A percentile compares a stretch with the other conserved stretches of the same genome.
Conservation (phyloP, 1,284 basidiomycete genomes). For the Albatrellus sp. region DNA sequence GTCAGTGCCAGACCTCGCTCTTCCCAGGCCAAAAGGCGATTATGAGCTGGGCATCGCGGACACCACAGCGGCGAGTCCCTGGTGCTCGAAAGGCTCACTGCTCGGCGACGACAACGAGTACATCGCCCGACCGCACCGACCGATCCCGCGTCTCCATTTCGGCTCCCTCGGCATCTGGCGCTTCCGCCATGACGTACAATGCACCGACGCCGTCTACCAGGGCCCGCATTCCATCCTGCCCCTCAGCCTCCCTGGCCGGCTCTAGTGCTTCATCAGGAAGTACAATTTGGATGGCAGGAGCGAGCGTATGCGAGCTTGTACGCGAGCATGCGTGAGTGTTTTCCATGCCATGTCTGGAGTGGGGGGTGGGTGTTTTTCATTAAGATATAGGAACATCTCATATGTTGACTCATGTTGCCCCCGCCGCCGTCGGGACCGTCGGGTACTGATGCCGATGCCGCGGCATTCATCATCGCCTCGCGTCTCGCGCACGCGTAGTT, state of each 20-base stretch:
- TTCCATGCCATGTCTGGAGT: too few relatives aligned
- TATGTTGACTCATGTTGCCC: too few relatives aligned
- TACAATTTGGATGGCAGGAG: too few relatives aligned
- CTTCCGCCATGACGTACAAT: slow-evolving; percentile 2
- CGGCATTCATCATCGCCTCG: slow-evolving; percentile 3
- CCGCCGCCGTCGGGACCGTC: slow-evolving; percentile 1
- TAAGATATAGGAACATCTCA: too few relatives aligned
- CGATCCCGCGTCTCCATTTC: slow-evolving; percentile 3
- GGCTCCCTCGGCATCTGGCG: slow-evolving; percentile 3
- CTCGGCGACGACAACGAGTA: neutral
- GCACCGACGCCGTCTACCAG: neutral
- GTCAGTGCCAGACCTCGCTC: neutral
- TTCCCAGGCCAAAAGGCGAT: neutral
- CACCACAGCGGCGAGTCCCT: neutral
- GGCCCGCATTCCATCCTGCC: neutral
- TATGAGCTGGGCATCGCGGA: slow-evolving; percentile 1
- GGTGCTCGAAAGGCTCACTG: neutral
- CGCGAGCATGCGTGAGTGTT: too few relatives aligned
- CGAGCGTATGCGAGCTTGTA: too few relatives aligned
- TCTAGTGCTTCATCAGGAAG: too few relatives aligned
- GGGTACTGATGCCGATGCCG: neutral
- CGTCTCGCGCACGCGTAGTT: slow-evolving; percentile 2
- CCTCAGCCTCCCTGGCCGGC: slow-evolving; percentile 1
- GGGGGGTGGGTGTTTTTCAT: too few relatives aligned
- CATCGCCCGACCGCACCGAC: slow-evolving; percentile 2